Conservation (phyloP, 352 stramenopile genomes). For the Elongisporangium prolatum region DNA sequence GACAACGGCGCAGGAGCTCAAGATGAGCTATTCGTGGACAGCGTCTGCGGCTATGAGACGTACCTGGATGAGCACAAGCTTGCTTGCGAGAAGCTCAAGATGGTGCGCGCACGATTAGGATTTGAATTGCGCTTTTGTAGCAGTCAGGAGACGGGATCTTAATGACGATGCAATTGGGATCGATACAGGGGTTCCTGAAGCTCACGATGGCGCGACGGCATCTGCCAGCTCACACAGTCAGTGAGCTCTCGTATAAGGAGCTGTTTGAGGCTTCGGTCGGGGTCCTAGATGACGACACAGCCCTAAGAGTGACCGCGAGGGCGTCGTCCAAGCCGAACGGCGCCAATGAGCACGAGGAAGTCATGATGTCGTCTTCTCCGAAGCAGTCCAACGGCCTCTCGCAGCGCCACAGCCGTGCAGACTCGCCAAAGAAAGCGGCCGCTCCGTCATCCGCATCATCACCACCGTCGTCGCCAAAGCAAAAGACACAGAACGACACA, state of each 20-base stretch:
- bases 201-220: slow-evolving; percentile 51
- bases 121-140: background rate
- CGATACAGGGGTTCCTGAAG: slow-evolving; percentile 62
- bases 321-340: slow-evolving; percentile 2
- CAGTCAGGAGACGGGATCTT: background rate
- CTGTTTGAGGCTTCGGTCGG: slow-evolving; percentile 36
- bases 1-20: slow-evolving; percentile 9
- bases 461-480: background rate
- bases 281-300: slow-evolving; percentile 8
- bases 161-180: background rate
- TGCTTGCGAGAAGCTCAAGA: slow-evolving; percentile 41
- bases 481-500: slow-evolving; percentile 13
- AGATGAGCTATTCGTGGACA: slow-evolving; percentile 35
- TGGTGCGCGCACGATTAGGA: slow-evolving; percentile 19
- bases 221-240: slow-evolving; percentile 40
- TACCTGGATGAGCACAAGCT: slow-evolving; percentile 51
- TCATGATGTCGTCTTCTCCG: background rate
- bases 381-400: background rate
- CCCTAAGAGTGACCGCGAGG: background rate
- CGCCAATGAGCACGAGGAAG: slow-evolving; percentile 6
- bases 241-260: slow-evolving; percentile 62
- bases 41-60: slow-evolving; percentile 38
- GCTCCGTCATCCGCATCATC: background rate
- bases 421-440: background rate
- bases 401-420: background rate